Evolutionary conservation across 202 grass and related monocot genomes (phyloP).

Genomic region (Zizania palustris): DNA sequence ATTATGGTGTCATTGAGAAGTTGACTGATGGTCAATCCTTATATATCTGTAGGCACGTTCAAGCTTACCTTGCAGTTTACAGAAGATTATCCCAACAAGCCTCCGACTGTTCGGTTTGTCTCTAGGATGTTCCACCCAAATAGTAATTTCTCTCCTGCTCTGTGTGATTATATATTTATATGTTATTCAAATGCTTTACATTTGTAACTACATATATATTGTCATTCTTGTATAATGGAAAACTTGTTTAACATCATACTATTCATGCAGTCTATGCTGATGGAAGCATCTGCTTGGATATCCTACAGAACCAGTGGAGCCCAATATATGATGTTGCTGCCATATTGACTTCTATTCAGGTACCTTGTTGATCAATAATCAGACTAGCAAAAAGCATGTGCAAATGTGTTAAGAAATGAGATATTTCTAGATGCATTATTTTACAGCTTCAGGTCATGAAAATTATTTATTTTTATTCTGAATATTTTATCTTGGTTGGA

Average conservation of each 20-base stretch:
- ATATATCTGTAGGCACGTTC: slow-evolving; percentile 57
- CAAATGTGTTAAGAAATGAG: background rate
- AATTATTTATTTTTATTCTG: background rate
- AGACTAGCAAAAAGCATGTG: background rate
- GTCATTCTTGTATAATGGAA: slow-evolving; percentile 4
- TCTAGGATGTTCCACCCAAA: slow-evolving; percentile 80
- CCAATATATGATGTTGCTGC: slow-evolving; percentile 83
- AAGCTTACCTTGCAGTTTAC: slow-evolving; percentile 67
- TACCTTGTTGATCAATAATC: background rate
- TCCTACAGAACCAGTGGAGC: slow-evolving; percentile 76
- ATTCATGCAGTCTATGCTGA: slow-evolving; percentile 69
- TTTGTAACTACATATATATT: background rate
- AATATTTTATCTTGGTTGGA: background rate
- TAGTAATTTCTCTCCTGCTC: slow-evolving; percentile 47
- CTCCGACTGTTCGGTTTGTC: slow-evolving; percentile 65
- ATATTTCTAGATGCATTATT: background rate
- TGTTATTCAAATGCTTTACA: slow-evolving; percentile 6
- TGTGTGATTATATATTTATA: background rate
- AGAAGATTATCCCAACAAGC: slow-evolving; percentile 79
- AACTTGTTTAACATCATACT: slow-evolving; percentile 31
- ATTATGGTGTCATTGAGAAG: background rate
- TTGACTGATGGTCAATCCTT: slow-evolving; percentile 33
- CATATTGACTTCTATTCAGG: slow-evolving; percentile 80
- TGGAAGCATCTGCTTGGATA: slow-evolving; percentile 82
- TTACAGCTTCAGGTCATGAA: background rate